These are phyloP conservation scores for Neofusicoccum ribis DNA, from an alignment of 2,329 filamentous ascomycete species.

Conservation along the genomic window DNA sequence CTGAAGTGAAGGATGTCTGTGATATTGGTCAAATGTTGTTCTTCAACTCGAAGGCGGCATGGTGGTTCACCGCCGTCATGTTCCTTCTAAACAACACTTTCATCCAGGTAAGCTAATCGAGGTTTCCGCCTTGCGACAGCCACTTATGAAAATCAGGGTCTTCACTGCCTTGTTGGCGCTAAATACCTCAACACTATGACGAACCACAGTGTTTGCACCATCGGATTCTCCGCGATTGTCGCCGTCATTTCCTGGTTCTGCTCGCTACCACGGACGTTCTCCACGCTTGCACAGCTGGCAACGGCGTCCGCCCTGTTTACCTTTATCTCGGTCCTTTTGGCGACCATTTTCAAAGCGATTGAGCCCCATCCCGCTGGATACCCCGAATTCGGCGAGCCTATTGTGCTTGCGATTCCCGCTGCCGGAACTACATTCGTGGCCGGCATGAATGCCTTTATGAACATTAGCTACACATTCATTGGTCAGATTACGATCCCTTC, in stretches of 20 bases:
- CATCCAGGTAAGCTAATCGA: conserved; percentile 55
- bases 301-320: conserved; percentile 83
- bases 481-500: conserved; percentile 91
- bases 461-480: conserved; percentile 95
- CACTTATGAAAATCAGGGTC: conserved; percentile 49
- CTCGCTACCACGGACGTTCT: conserved; percentile 84
- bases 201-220: conserved; percentile 69
- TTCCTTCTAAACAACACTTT: conserved; percentile 94
- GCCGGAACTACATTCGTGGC: conserved; percentile 75
- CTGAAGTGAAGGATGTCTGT: conserved; percentile 88
- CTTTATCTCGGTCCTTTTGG: conserved; percentile 82
- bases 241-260: conserved; percentile 73
- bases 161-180: conserved; percentile 81
- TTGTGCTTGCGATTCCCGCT: conserved; percentile 67
- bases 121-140: conserved; percentile 39
- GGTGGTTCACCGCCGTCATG: conserved; percentile 73
- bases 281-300: conserved; percentile 74
- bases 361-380: conserved; percentile 73
- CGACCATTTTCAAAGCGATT: conserved; percentile 77
- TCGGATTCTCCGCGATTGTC: conserved; percentile 74
- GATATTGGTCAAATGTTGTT: conserved; percentile 96
- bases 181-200: conserved; percentile 91
- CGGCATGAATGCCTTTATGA: conserved; percentile 85
- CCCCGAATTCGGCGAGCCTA: conserved; percentile 56
- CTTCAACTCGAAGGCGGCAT: conserved; percentile 75